Evolutionary conservation across 768 basidiomycete species (phyloP).

Genomic region (Auricularia heimuer): DNA sequence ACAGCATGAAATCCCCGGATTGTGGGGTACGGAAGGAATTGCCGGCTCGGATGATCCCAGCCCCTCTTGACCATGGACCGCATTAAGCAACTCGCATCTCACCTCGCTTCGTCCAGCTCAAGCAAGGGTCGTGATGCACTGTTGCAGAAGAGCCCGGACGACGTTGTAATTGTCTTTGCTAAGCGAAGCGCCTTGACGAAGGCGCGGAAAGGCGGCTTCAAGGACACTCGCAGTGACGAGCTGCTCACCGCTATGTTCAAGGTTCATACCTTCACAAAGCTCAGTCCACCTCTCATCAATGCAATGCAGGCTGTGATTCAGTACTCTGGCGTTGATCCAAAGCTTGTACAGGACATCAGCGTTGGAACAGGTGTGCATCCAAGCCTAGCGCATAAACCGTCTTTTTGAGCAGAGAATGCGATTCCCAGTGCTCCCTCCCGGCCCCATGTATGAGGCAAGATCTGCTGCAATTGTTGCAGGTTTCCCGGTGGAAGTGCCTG

Average conservation of each 20-base stretch:
- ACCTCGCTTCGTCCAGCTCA: slow-evolving; percentile 35
- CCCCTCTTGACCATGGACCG: slow-evolving; percentile 40
- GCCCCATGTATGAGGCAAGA: slow-evolving; percentile 60
- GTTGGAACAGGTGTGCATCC: slow-evolving; percentile 45
- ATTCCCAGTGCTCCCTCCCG: slow-evolving; percentile 43
- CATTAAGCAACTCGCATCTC: slow-evolving; percentile 55
- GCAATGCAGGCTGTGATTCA: slow-evolving; percentile 36
- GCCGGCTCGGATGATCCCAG: too few species aligned
- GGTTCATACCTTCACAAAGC: slow-evolving; percentile 24
- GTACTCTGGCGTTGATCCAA: slow-evolving; percentile 51
- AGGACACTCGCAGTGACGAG: slow-evolving; percentile 43
- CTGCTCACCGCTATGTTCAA: slow-evolving; percentile 52
- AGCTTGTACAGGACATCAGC: slow-evolving; percentile 63
- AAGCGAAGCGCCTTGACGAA: slow-evolving; percentile 69
- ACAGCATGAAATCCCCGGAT: too few species aligned
- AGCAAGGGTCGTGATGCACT: slow-evolving; percentile 38
- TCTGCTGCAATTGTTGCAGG: slow-evolving; percentile 72
- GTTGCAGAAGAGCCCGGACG: slow-evolving; percentile 47
- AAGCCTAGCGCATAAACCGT: background rate
- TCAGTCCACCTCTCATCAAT: background rate
- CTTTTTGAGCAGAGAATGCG: too few species aligned
- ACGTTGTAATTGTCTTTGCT: slow-evolving; percentile 71
- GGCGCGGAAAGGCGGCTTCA: slow-evolving; percentile 65
- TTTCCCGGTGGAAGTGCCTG: slow-evolving; percentile 64
- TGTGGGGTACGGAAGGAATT: too few species aligned